A percentile compares a stretch with the other conserved stretches of the same genome.
Conservation (phyloP, 768 basidiomycete species). For the Amanita rubescens region DNA sequence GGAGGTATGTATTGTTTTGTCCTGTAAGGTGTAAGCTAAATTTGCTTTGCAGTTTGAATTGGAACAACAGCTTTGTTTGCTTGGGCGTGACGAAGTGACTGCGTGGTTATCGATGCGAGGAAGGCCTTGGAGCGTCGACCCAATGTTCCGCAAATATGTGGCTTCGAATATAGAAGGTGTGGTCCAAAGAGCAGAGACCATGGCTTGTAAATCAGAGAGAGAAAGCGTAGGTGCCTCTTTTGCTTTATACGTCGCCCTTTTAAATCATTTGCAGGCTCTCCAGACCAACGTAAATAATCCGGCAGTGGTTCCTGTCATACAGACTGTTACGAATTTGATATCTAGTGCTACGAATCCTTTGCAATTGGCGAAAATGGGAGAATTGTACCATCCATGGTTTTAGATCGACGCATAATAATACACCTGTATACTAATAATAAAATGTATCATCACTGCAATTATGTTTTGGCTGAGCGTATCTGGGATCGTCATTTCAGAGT, state of each 20-base stretch:
- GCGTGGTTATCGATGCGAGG: constrained; percentile 60
- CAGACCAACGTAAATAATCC: constrained; percentile 29
- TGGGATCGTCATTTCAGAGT: constrained; percentile 8
- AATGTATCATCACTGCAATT: constrained; percentile 5
- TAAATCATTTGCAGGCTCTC: constrained; percentile 19
- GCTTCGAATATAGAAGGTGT: constrained; percentile 57
- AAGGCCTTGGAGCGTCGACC: constrained; percentile 51
- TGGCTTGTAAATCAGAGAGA: constrained; percentile 83
- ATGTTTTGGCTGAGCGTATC: constrained; percentile 1
- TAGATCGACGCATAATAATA: constrained; percentile 24
- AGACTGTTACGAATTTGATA: constrained; percentile 78
- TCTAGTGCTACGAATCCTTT: constrained; percentile 82
- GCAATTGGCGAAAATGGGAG: constrained; percentile 79
- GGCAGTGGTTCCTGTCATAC: constrained; percentile 51
- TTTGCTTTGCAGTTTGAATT: constrained; percentile 64
- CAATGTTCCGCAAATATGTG: constrained; percentile 46
- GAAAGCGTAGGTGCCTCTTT: constrained; percentile 50
- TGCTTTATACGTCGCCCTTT: neutral
- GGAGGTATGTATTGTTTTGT: constrained; percentile 46
- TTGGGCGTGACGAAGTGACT: constrained; percentile 88
- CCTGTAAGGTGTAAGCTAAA: neutral
- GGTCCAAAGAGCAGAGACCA: constrained; percentile 71
- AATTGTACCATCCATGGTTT: constrained; percentile 84
- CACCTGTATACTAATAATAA: constrained; percentile 8
- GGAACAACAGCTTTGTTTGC: constrained; percentile 86